These are phyloP conservation scores for Dictyostelium firmibasis DNA, from an alignment of 78 protist species.

Conservation along the genomic window DNA sequence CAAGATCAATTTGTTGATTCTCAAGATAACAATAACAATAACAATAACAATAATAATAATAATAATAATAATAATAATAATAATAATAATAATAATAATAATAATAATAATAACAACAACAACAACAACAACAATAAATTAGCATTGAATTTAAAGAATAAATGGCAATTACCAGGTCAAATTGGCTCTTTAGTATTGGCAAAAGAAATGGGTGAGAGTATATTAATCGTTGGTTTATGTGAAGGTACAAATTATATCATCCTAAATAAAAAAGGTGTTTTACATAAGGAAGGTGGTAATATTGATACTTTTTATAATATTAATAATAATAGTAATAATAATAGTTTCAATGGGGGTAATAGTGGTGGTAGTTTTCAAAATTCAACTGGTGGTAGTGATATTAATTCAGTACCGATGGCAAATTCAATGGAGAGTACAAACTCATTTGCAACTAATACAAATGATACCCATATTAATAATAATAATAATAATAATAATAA, in stretches of 20 bases:
- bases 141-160: conserved; percentile 19
- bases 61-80: neutral
- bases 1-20: neutral
- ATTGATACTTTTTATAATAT: neutral
- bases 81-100: neutral
- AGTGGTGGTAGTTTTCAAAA: neutral
- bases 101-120: neutral
- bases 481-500: neutral
- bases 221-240: conserved; percentile 46
- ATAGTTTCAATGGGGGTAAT: neutral
- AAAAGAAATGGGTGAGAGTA: conserved; percentile 49
- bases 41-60: neutral
- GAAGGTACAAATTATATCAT: conserved; percentile 71
- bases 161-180: conserved; percentile 78
- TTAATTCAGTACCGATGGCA: neutral
- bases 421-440: neutral
- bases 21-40: neutral
- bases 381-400: neutral
- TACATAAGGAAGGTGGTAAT: conserved; percentile 29
- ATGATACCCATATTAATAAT: neutral
- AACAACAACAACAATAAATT: neutral
- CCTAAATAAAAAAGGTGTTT: conserved; percentile 33
- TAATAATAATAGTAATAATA: neutral
- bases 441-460: neutral
- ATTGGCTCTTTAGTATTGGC: conserved; percentile 54